Evolutionary conservation across 164 flowering plant genomes (phyloP), one percentile per base, ranked within the genome.

Genomic region (Nymphaea thermarum): DNA sequence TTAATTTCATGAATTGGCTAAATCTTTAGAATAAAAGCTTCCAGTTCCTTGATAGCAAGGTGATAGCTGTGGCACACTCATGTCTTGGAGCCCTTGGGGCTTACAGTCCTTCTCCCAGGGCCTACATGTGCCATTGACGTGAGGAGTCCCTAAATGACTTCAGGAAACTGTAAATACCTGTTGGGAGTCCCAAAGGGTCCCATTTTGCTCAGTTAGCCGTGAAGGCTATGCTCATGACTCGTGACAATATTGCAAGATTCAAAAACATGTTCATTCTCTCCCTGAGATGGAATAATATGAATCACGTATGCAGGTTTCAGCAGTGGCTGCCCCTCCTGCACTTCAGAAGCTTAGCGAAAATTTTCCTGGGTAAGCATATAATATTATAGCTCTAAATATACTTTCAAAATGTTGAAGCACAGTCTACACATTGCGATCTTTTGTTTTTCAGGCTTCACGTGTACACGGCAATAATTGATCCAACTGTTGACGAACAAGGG

Each of bases 261-360:
- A n/a, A n/a, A 25, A 25, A 25, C 36, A 25, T 25, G 36, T 25
- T 25, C 36, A 25, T 25, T 25, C 36, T 25, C 36, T 25, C 1
- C 36, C 1, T 25, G 36, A 25, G 36, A 25, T 25, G 36, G 36
- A 25, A 0, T 25, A 25, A 25, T 25, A 25, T 25, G 36, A 25
- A 25, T 25, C 36, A 25, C 36, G 36, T 25, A 25, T 25, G 60
- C 87, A 95, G 99, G 82, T 95, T 77, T 84, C 87, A 59, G 99
- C 96, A 66, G 84, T 91, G n/a, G 92, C 96, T 71, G 87, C 91
- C 70, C 92, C 96, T 74, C 99, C 98, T 5, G 96, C 99, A n/a
- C 96, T 95, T 70, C 80, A 84, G 71, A 91, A 90, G 86, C 93
- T 95, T 57, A 88, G 88, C 62, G 93, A 90, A 76, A 85, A 83